These are phyloP conservation scores for Rhizopus delemar DNA, from an alignment of 371 early-diverging fungal species.

Conservation along the genomic window DNA sequence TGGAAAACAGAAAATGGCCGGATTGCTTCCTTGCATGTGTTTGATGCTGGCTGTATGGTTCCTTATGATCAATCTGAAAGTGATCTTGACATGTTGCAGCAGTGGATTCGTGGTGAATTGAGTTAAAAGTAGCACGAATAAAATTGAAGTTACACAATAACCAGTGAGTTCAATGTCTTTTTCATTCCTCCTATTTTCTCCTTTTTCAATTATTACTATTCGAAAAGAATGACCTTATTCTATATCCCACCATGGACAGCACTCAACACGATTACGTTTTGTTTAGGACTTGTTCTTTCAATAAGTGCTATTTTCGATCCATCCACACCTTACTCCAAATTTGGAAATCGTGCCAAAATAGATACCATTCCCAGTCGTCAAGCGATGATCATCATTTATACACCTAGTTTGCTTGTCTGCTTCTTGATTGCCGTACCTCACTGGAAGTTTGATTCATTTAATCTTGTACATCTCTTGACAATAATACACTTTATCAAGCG, in stretches of 20 bases:
- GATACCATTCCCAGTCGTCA: slow-evolving; percentile 22
- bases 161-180: not conserved
- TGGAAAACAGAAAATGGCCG: slow-evolving; percentile 60
- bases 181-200: not conserved
- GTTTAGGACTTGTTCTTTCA: slow-evolving; percentile 13
- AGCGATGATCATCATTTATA: slow-evolving; percentile 29
- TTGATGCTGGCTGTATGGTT: slow-evolving; percentile 92
- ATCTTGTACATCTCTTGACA: slow-evolving; percentile 16
- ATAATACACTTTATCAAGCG: slow-evolving; percentile 28
- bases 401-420: slow-evolving; percentile 23
- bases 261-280: slow-evolving; percentile 7
- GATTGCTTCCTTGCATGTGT: slow-evolving; percentile 87
- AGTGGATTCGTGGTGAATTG: slow-evolving; percentile 52
- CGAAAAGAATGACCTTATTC: not conserved
- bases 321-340: slow-evolving; percentile 32
- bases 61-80: slow-evolving; percentile 64
- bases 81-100: slow-evolving; percentile 65
- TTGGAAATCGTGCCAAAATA: slow-evolving; percentile 17
- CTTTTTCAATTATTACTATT: not conserved
- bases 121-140: slow-evolving; percentile 7
- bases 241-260: slow-evolving; percentile 24
- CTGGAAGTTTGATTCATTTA: slow-evolving; percentile 9
- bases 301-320: slow-evolving; percentile 7
- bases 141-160: not conserved
- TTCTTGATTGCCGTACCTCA: not conserved